A percentile compares a stretch with the other conserved stretches of the same genome.
phyloP scores from a whole-genome alignment of 768 basidiomycete genomes.

The Hortiboletus flavorubellus region DNA sequence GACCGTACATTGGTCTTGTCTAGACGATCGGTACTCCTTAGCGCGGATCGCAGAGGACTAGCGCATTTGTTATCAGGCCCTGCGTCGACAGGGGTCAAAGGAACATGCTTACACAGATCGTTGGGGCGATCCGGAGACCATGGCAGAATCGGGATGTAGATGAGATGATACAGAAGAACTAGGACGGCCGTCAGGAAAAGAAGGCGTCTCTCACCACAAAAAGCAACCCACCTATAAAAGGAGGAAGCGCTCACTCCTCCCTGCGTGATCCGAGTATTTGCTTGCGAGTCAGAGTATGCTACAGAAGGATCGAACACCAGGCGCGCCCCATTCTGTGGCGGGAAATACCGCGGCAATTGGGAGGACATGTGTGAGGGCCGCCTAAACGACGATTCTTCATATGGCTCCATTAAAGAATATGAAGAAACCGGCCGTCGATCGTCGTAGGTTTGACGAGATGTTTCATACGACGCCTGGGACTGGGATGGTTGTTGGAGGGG shows the following conservation, averaged over 20 bases:
- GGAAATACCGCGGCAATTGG: conserved; percentile 1
- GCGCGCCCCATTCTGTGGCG: conserved; percentile 12
- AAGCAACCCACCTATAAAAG: conserved; percentile 53
- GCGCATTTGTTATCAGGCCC: background rate
- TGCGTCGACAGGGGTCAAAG: background rate
- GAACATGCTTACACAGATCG: conserved; percentile 20
- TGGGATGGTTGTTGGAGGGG: conserved; percentile 24
- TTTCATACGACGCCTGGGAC: conserved; percentile 19
- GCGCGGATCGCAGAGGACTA: conserved; percentile 12
- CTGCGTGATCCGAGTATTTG: conserved; percentile 8
- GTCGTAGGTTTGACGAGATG: conserved; percentile 12
- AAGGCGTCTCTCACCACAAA: background rate
- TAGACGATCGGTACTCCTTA: conserved; percentile 1
- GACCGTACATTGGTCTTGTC: conserved; percentile 7
- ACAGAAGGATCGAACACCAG: conserved; percentile 44
- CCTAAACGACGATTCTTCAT: conserved; percentile 17
- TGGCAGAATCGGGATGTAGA: conserved; percentile 22
- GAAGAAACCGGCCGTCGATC: conserved; percentile 6
- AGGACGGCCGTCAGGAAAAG: conserved; percentile 7
- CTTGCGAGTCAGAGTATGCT: conserved; percentile 39
- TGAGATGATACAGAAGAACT: conserved; percentile 57
- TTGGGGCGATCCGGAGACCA: conserved; percentile 8
- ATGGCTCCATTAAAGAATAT: conserved; percentile 3
- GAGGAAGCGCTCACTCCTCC: conserved; percentile 30
- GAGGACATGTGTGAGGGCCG: conserved; percentile 14